Evolutionary conservation across 331 rosid genomes (phyloP), one percentile per base, ranked within the genome.

Genomic region (Pyrus hybrid): DNA sequence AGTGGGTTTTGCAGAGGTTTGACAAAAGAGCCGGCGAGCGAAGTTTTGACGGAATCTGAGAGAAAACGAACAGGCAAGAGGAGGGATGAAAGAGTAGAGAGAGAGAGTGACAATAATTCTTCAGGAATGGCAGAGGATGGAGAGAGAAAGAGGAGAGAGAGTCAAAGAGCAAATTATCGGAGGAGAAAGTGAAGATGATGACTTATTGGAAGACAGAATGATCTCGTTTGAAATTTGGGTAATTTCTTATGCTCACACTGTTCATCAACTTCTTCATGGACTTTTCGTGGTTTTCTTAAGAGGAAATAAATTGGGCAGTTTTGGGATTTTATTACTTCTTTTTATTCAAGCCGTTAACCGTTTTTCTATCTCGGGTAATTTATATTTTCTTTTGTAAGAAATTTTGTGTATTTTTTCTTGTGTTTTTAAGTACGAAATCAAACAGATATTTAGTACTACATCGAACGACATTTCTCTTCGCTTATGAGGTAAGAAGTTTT

Each of bases 381-480:
- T 37, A 1, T 37, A 37, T 37, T 9, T 37, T 37, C 43, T 37
- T 37, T 37, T 37, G 13, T 2, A 37, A 37, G 13, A 37, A 37
- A 37, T 37, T 37, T 9, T 37, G 4, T 37, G 43, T 37, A 37
- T 37, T 9, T 37, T 37, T 37, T 1, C 43, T 37, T 2, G 43
- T 37, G 43, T 37, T 37, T 9, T 37, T 37, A 37, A 41, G 13
- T 41, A 41, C 47, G 5, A 1, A 41, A 3, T 33, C 47, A 41
- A 11, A 3, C 5, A 3, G 5, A 4, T 3, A 41, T 41, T 41
- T 41, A 41, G 47, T 41, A 41, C 0, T 41, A 41, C 47, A 1
- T 41, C 47, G 5, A 41, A 0, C 1, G 0, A 0, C 3, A 41
- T 37, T 37, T 0, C 0, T 10, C 1, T 9, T 37, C 13, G 2